phyloP scores from a whole-genome alignment of 2,329 filamentous ascomycete species.

The Scopulariopsis brevicaulis region DNA sequence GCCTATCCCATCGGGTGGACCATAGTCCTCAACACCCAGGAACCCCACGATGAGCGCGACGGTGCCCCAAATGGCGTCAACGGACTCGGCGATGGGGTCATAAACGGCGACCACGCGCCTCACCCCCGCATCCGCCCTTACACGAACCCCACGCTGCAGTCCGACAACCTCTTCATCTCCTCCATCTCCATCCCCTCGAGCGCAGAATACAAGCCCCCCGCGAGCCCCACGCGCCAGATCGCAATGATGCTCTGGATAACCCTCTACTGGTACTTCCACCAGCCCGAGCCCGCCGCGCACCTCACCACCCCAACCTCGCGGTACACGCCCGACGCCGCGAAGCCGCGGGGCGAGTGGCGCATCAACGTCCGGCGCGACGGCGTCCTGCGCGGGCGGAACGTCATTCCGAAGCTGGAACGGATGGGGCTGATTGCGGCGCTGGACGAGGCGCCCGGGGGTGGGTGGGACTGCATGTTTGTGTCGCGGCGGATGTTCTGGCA shows the following conservation, averaged over 20 bases:
- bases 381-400: conserved; percentile 71
- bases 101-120: conserved; percentile 12
- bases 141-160: conserved; percentile 59
- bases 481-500: conserved; percentile 83
- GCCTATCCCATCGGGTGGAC: conserved; percentile 84
- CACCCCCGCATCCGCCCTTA: conserved; percentile 30
- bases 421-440: conserved; percentile 77
- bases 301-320: conserved; percentile 52
- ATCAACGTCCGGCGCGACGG: conserved; percentile 78
- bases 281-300: conserved; percentile 57
- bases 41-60: conserved; percentile 9
- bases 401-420: conserved; percentile 82
- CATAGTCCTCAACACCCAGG: conserved; percentile 67
- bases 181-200: conserved; percentile 77
- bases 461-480: conserved; percentile 66
- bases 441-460: conserved; percentile 51
- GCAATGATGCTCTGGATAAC: conserved; percentile 96
- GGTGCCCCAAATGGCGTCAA: conserved; percentile 2
- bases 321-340: conserved; percentile 55
- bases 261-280: conserved; percentile 96
- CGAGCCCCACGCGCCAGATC: conserved; percentile 76
- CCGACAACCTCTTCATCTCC: conserved; percentile 82
- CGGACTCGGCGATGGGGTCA: conserved; percentile 7
- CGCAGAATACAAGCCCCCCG: conserved; percentile 67
- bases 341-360: conserved; percentile 75